phyloP scores from a whole-genome alignment of 805 yeast genomes.

The Kuraishia piskuri region DNA sequence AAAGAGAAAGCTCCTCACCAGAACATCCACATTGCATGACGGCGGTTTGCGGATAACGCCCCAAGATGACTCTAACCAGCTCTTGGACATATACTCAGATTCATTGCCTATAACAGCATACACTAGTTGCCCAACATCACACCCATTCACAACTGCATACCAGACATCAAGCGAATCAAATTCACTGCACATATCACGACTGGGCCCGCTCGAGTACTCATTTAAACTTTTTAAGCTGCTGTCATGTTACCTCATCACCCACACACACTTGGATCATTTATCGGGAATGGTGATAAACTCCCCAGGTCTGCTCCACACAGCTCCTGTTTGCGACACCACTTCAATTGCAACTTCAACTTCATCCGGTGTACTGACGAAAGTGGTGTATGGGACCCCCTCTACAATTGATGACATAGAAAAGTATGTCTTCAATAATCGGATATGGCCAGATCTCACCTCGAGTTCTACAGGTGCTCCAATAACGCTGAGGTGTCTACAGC shows the following conservation, averaged over 20 bases:
- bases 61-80: constrained; percentile 3
- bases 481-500: not conserved
- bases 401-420: constrained; percentile 44
- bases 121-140: constrained; percentile 14
- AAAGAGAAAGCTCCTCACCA: not conserved
- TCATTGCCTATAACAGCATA: constrained; percentile 18
- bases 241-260: constrained; percentile 52
- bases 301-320: constrained; percentile 33
- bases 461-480: constrained; percentile 10
- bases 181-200: not conserved
- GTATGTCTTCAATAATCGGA: constrained; percentile 59
- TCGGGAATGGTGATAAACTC: constrained; percentile 63
- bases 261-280: constrained; percentile 81
- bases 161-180: not conserved
- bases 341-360: not conserved
- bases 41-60: not conserved
- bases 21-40: not conserved
- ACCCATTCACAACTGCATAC: constrained; percentile 17
- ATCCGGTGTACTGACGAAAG: constrained; percentile 24
- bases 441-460: constrained; percentile 70
- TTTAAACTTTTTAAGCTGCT: constrained; percentile 26
- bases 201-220: constrained; percentile 22
- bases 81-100: constrained; percentile 24
- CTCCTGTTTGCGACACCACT: constrained; percentile 11
- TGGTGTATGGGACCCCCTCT: constrained; percentile 41